Conservation (phyloP, 164 flowering plant genomes). For the Tetracentron sinense region DNA sequence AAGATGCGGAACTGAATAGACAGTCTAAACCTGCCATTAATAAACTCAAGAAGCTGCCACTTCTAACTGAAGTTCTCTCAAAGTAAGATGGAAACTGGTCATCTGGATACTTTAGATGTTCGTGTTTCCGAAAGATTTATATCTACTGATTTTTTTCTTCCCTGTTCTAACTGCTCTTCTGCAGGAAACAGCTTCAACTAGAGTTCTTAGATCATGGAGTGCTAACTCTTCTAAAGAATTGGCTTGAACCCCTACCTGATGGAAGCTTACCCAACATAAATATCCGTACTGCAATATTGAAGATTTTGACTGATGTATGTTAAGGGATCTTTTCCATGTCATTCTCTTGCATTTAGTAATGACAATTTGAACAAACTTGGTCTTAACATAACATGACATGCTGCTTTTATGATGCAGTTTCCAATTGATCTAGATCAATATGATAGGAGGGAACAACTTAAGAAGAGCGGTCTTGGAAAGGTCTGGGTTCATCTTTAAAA, state of each 20-base stretch:
- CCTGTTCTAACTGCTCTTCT: slow-evolving; percentile 12
- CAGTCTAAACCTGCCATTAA: slow-evolving; percentile 85
- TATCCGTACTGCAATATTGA: slow-evolving; percentile 73
- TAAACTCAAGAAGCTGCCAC: slow-evolving; percentile 89
- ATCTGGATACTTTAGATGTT: not conserved
- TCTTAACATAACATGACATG: slow-evolving; percentile 11
- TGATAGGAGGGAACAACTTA: slow-evolving; percentile 81
- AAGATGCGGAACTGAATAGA: slow-evolving; percentile 81
- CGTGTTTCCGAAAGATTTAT: not conserved
- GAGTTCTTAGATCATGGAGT: slow-evolving; percentile 97
- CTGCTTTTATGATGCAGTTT: slow-evolving; percentile 46
- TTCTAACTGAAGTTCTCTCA: slow-evolving; percentile 84
- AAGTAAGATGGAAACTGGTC: slow-evolving; percentile 42
- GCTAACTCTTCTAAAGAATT: slow-evolving; percentile 64
- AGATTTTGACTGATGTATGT: slow-evolving; percentile 74
- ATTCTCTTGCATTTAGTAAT: not conserved
- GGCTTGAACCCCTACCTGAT: slow-evolving; percentile 99
- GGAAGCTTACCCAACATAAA: slow-evolving; percentile 94
- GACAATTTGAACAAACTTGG: not conserved
- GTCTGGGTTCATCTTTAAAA: slow-evolving; percentile 23
- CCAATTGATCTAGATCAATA: slow-evolving; percentile 81
- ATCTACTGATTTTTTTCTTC: not conserved
- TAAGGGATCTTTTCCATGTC: not conserved
- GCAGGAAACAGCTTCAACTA: slow-evolving; percentile 85
- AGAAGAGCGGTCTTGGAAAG: slow-evolving; percentile 93